phyloP scores from a whole-genome alignment of 148 eudicot genomes.

The Chenopodium formosanum region DNA sequence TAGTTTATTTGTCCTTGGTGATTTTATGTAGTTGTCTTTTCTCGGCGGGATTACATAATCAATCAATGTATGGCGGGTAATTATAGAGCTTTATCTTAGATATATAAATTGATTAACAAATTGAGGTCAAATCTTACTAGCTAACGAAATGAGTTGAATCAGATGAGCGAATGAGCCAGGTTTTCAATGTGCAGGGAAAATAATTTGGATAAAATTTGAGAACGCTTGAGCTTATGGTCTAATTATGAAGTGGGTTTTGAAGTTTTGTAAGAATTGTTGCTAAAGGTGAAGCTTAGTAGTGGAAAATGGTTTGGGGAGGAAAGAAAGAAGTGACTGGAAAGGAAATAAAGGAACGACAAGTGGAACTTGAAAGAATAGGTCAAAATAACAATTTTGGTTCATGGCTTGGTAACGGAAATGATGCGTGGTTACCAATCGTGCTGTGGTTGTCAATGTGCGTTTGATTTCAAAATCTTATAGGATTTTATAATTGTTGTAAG shows the following conservation, averaged over 20 bases:
- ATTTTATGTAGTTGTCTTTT: too few species aligned
- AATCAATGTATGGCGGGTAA: too few species aligned
- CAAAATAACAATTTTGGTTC: neutral
- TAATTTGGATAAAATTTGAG: constrained; percentile 32
- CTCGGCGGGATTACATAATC: too few species aligned
- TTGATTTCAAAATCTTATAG: too few species aligned
- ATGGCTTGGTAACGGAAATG: too few species aligned
- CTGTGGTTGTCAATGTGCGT: too few species aligned
- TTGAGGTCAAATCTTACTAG: neutral
- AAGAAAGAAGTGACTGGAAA: neutral
- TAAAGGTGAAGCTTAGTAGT: constrained; percentile 23
- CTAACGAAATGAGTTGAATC: neutral
- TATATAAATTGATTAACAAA: too few species aligned
- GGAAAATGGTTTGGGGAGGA: constrained; percentile 25
- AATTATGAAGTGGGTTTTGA: constrained; percentile 12
- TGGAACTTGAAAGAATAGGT: too few species aligned
- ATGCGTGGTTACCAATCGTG: too few species aligned
- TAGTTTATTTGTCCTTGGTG: too few species aligned
- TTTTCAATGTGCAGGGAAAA: constrained; percentile 32
- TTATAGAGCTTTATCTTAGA: too few species aligned
- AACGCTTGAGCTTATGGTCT: constrained; percentile 23
- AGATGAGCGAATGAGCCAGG: neutral
- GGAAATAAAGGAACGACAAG: neutral
- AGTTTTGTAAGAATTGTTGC: constrained; percentile 8
- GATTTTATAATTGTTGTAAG: too few species aligned